phyloP scores from a whole-genome alignment of 2,329 filamentous ascomycete genomes.

The Cladosporium velox region DNA sequence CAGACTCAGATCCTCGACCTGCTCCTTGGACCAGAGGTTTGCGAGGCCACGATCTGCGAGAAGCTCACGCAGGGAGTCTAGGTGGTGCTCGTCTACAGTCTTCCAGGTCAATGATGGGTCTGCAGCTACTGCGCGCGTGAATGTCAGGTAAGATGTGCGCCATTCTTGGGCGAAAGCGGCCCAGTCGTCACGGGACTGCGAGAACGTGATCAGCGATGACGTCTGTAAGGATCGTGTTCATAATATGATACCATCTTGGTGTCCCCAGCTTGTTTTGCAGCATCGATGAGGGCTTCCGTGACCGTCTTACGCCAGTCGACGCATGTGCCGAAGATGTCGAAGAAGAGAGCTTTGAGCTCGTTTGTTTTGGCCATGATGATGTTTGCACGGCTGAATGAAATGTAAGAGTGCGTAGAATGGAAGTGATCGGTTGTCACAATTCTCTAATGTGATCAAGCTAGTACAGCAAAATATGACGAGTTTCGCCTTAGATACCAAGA shows the following conservation, averaged over 20 bases:
- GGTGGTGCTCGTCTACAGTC: constrained; percentile 72
- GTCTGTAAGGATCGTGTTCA: background rate
- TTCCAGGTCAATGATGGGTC: constrained; percentile 56
- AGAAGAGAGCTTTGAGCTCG: constrained; percentile 61
- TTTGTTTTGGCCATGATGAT: background rate
- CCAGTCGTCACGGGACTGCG: constrained; percentile 59
- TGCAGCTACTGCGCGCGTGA: constrained; percentile 58
- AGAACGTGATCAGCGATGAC: background rate
- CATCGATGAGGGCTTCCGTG: constrained; percentile 57
- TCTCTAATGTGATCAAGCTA: background rate
- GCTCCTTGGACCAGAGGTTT: constrained; percentile 57
- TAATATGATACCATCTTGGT: background rate
- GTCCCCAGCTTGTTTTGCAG: constrained; percentile 41
- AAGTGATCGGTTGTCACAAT: background rate
- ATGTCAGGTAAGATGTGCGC: constrained; percentile 55
- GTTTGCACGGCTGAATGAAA: too few relatives aligned
- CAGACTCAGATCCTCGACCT: constrained; percentile 50
- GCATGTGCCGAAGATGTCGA: constrained; percentile 78
- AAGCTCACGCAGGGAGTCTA: constrained; percentile 61
- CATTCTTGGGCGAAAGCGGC: constrained; percentile 68
- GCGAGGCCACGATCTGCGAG: constrained; percentile 51
- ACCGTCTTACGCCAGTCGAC: constrained; percentile 77
- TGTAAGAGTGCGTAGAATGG: background rate
- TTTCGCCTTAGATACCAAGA: background rate
- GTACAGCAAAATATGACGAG: background rate